Evolutionary conservation across 163 green algal genomes (phyloP).

Genomic region (Smithsoniella earleae): DNA sequence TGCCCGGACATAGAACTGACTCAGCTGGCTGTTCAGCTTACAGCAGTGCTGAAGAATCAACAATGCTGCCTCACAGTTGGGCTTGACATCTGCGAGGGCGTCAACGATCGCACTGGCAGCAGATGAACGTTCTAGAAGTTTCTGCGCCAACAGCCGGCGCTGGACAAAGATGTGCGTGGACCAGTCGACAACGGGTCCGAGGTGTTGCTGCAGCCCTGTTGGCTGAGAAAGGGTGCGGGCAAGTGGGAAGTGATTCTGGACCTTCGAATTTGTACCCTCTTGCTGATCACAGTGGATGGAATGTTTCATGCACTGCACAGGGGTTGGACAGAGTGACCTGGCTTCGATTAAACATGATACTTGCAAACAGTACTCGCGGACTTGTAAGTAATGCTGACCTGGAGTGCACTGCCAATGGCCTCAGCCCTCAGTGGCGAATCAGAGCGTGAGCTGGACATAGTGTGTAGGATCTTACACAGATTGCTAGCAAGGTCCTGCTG

Average conservation of each 20-base stretch:
- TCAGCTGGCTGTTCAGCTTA: conserved; percentile 23
- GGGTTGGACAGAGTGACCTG: too few relatives aligned
- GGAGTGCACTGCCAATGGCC: too few relatives aligned
- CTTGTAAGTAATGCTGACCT: too few relatives aligned
- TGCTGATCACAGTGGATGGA: conserved; percentile 19
- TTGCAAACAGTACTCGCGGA: too few relatives aligned
- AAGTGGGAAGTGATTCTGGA: conserved; percentile 44
- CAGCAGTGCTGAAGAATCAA: conserved; percentile 26
- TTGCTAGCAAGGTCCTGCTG: conserved; percentile 17
- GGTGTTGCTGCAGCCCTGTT: conserved; percentile 31
- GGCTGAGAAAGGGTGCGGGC: conserved; percentile 34
- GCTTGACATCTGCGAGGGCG: neutral
- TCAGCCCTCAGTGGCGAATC: too few relatives aligned
- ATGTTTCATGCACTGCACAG: conserved; percentile 28
- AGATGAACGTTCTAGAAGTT: neutral
- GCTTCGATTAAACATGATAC: too few relatives aligned
- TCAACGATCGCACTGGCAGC: conserved; percentile 14
- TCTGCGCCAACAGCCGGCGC: conserved; percentile 17
- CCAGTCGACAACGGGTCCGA: conserved; percentile 12
- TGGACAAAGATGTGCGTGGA: conserved; percentile 28
- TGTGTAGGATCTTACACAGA: neutral
- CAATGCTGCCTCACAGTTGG: neutral
- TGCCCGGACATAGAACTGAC: neutral
- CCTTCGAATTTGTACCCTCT: neutral
- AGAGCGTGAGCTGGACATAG: too few relatives aligned